phyloP scores from a whole-genome alignment of 331 rosid genomes.

The Stylosanthes scabra region DNA sequence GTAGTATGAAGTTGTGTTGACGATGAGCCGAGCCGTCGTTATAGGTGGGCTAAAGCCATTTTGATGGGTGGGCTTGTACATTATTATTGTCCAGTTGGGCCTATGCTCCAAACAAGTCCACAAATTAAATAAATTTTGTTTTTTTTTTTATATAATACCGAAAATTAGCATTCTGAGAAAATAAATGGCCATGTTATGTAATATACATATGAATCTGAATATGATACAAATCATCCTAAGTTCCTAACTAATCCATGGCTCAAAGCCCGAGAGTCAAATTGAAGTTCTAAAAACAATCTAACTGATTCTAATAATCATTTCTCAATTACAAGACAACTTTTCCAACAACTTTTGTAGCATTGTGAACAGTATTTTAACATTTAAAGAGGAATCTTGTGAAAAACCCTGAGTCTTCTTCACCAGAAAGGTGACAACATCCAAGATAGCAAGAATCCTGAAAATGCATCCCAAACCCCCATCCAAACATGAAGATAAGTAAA shows the following conservation, averaged over 20 bases:
- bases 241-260: neutral
- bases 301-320: neutral
- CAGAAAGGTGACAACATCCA: slow-evolving; percentile 8
- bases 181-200: no score
- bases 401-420: slow-evolving; percentile 18
- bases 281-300: neutral
- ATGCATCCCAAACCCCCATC: neutral
- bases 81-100: no score
- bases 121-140: no score
- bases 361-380: neutral
- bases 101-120: no score
- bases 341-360: no score
- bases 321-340: neutral
- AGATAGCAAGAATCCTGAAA: slow-evolving; percentile 25
- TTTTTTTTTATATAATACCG: no score
- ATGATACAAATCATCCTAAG: neutral
- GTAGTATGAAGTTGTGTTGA: no score
- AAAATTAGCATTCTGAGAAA: no score
- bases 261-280: neutral
- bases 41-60: no score
- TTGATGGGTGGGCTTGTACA: no score
- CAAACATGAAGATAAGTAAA: neutral
- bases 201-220: neutral
- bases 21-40: no score
- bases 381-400: neutral